phyloP scores from a whole-genome alignment of 2,329 filamentous ascomycete genomes.

The Xylariaceae sp. region DNA sequence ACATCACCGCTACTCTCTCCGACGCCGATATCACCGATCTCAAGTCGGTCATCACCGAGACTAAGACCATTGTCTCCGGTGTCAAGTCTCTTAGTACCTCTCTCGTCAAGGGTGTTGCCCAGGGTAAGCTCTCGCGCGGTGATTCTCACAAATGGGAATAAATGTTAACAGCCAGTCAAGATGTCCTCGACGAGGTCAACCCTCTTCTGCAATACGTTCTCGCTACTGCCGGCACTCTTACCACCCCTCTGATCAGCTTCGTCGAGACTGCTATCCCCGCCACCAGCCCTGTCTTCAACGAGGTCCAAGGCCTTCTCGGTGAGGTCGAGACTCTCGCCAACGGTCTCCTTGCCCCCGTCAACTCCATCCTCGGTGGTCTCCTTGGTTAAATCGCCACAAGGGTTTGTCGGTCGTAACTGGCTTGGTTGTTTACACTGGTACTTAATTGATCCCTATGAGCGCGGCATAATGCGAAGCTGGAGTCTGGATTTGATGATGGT shows the following conservation, averaged over 20 bases:
- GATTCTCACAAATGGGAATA: neutral
- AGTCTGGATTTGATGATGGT: too few species aligned
- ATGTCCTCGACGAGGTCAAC: conserved; percentile 22
- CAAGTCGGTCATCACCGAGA: conserved; percentile 20
- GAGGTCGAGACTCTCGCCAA: conserved; percentile 1
- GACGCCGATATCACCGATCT: conserved; percentile 22
- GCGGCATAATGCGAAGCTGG: too few species aligned
- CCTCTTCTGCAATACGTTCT: conserved; percentile 27
- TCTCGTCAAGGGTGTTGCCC: conserved; percentile 16
- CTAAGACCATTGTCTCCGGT: conserved; percentile 16
- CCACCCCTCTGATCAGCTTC: conserved; percentile 24
- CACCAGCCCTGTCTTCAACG: conserved; percentile 14
- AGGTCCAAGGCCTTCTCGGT: conserved; percentile 19
- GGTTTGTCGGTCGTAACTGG: neutral
- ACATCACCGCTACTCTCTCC: conserved; percentile 17
- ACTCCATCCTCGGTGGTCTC: conserved; percentile 1
- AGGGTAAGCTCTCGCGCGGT: conserved; percentile 15
- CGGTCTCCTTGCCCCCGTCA: conserved; percentile 8
- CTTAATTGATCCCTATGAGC: too few species aligned
- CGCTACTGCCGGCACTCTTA: conserved; percentile 18
- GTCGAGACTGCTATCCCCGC: conserved; percentile 17
- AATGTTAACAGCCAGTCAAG: conserved; percentile 17
- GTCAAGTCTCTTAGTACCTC: conserved; percentile 19
- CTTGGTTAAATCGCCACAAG: conserved; percentile 6
- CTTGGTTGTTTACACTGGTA: too few species aligned